Base-by-base conservation (phyloP, 2,329 filamentous ascomycete species). In the Paraphoma chrysanthemicola region DNA sequence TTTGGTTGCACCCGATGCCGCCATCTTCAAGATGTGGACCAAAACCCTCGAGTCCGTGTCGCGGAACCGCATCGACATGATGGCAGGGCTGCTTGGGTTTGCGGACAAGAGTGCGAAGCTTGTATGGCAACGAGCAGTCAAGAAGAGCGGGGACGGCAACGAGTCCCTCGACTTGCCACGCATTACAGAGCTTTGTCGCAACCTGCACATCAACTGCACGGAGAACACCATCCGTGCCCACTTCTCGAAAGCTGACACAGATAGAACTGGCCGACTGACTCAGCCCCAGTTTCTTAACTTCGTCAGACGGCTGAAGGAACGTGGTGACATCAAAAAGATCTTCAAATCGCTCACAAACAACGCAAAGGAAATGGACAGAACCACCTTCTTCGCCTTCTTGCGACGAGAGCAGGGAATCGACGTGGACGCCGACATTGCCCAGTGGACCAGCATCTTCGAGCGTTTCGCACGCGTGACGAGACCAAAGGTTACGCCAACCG, bases 161-260 rank as follows among this genome's bases (percentile, higher is more conserved):
- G 90, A 93, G 67, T 86, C 85, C 51, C 87, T 98, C 50, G 89
- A 94, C 64, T 86, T 96, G 51, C 82, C 84, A 14, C 91, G 90
- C 10, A 89, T 97, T 30, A 90, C 93, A 72, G 88, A 89, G 56
- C 84, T 98, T 12, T 98, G 95, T 78, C 90, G 90, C 57, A 93
- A 90, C 69, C 82, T 98, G 45, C 93, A 98, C 74, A 97, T 99
- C 68, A 93, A 97, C 76, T 92, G 91, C 69, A 90, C 92, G 2
- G 87, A 89, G 58, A 85, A 86, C 52, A 89, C 90, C 44, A 81
- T 98, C 4, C 87, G 86, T 53, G 82, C 84, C 31, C 91, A 90
- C 66, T 97, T 98, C 68, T 82, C 86, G 54, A 83, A 86, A 56
- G 91, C 90, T 6, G 91, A 94, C 69, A 79, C 80, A n/a, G 83